phyloP scores from a whole-genome alignment of 345 rosid genomes.

The Excoecaria cochinchinensis region DNA sequence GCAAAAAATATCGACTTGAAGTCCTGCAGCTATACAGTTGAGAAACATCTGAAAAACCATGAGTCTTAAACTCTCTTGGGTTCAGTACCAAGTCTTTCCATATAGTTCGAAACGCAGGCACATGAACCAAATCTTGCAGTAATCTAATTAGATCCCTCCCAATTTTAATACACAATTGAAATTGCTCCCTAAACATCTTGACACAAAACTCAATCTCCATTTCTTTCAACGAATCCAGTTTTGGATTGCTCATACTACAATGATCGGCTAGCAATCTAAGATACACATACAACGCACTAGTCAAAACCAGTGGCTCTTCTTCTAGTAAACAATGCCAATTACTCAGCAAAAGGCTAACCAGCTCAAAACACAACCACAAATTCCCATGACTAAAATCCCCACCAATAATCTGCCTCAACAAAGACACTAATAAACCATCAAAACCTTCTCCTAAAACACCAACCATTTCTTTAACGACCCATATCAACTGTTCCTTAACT shows the following conservation, averaged over 20 bases:
- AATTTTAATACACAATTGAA: slow-evolving; percentile 54
- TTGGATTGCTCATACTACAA: slow-evolving; percentile 41
- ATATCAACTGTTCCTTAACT: slow-evolving; percentile 54
- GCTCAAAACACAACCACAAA: slow-evolving; percentile 73
- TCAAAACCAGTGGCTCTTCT: slow-evolving; percentile 54
- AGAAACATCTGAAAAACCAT: slow-evolving; percentile 45
- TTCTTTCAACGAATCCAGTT: slow-evolving; percentile 45
- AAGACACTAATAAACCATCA: slow-evolving; percentile 46
- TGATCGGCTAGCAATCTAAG: slow-evolving; percentile 74
- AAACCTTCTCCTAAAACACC: slow-evolving; percentile 59
- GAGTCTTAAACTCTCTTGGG: slow-evolving; percentile 40
- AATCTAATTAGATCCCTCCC: slow-evolving; percentile 76
- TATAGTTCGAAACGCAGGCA: slow-evolving; percentile 55
- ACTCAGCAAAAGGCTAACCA: slow-evolving; percentile 44
- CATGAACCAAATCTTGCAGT: slow-evolving; percentile 73
- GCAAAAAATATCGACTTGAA: slow-evolving; percentile 60
- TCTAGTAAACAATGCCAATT: slow-evolving; percentile 60
- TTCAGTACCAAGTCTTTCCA: slow-evolving; percentile 61
- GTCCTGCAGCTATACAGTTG: slow-evolving; percentile 55
- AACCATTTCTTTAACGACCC: slow-evolving; percentile 64
- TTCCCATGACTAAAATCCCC: slow-evolving; percentile 73
- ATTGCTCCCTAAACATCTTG: slow-evolving; percentile 70
- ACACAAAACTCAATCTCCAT: slow-evolving; percentile 69
- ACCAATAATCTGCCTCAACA: slow-evolving; percentile 62
- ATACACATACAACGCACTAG: slow-evolving; percentile 59